Base-by-base conservation (phyloP, 768 basidiomycete genomes). In the Trametes elegans region DNA sequence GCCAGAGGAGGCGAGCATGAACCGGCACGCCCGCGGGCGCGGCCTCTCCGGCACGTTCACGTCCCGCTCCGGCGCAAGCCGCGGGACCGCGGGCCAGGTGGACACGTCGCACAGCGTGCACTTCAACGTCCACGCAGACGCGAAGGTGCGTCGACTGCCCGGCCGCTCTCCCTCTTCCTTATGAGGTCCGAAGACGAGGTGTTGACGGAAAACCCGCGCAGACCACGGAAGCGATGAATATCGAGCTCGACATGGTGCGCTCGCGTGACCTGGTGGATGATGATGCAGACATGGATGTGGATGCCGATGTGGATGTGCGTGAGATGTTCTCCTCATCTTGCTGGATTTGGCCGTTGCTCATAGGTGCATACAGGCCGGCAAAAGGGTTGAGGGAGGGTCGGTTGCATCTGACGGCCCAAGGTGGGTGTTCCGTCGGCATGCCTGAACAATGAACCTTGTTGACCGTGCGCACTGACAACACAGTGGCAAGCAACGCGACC, bases 1-100 rank as follows among this genome's bases (percentile, higher is more conserved):
- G 16, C 45, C 60, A 23, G 64, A 65, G 45, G 64, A 65, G 28
- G 62, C 61, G 21, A 57, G 46, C 51, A 14, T 60, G 26, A 64
- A 62, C 51, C 62, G 59, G 49, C 41, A 49, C 47, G 57, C 52
- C 27, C 49, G 52, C 35, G 43, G 29, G 28, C 49, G 49, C 48
- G 43, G 52, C 40, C 49, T 34, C 38, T 24, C 36, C 6, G 38
- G 53, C 27, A 41, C 48, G 35, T 44, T 31, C 34, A 55, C 27
- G 44, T 36, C 45, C 28, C 49, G 35, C n/a, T 53, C 50, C 5
- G 46, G 41, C 18, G 5, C 29, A 18, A 40, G 45, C 40, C 44
- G 24, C 7, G 34, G 40, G 1, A 26, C 46, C n/a, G n/a, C n/a
- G n/a, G n/a, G n/a, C n/a, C n/a, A n/a, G 0, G 16, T 39, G 13